phyloP scores from a whole-genome alignment of 1,139 yeast genomes.

The Lodderomyces margitis region DNA sequence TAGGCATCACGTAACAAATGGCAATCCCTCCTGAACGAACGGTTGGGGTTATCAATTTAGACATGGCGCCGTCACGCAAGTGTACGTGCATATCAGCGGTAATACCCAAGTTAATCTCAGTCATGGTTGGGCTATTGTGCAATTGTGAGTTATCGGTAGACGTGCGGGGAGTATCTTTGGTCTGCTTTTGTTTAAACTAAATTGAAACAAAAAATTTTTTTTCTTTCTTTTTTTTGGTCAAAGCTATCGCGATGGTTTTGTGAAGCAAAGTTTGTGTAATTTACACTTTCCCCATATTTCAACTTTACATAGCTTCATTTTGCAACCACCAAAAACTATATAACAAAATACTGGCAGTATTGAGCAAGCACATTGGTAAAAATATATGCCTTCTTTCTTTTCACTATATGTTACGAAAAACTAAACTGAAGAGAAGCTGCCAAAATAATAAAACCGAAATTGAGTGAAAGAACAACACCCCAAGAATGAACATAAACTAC shows the following conservation, averaged over 20 bases:
- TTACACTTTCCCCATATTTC: no score
- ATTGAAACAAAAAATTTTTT: background rate
- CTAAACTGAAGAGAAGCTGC: background rate
- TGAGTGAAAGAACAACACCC: background rate
- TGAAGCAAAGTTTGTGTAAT: no score
- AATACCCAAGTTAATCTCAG: conserved; percentile 61
- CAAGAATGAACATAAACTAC: background rate
- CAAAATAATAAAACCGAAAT: background rate
- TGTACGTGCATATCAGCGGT: conserved; percentile 98
- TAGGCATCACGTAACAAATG: conserved; percentile 94
- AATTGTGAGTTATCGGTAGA: background rate
- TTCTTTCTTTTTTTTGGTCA: conserved; percentile 1
- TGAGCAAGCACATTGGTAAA: no score
- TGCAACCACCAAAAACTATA: no score
- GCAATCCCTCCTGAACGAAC: conserved; percentile 88
- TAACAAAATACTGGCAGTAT: no score
- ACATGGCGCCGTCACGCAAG: conserved; percentile 89
- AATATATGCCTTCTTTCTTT: background rate
- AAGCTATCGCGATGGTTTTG: background rate
- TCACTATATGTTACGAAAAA: background rate
- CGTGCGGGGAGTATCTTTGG: no score
- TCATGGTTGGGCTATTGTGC: conserved; percentile 7
- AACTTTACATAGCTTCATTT: no score
- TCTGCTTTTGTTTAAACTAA: background rate
- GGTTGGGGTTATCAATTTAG: conserved; percentile 87